Conservation (phyloP, 345 rosid genomes). For the Eucalyptus erythrocorys region DNA sequence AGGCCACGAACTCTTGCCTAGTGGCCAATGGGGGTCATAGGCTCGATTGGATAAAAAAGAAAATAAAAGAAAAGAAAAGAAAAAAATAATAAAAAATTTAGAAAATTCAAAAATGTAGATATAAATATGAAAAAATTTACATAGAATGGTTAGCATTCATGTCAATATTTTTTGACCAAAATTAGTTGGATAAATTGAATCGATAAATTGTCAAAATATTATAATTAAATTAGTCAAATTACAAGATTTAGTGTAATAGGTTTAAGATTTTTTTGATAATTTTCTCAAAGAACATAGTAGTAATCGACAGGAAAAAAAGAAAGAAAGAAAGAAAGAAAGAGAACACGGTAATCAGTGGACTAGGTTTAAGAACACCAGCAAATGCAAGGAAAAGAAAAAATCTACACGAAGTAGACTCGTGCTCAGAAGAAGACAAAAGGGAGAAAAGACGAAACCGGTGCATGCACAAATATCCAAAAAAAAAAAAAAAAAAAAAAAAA, state of each 20-base stretch:
- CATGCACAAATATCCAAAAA: not conserved
- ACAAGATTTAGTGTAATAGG: rapidly evolving
- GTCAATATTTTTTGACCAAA: rapidly evolving
- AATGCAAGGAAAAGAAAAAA: not conserved
- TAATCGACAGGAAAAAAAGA: rapidly evolving
- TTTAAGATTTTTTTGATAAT: no score
- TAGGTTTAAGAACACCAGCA: not conserved
- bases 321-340: rapidly evolving
- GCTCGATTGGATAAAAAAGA: rapidly evolving
- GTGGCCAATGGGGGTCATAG: not conserved
- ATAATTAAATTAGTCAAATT: no score
- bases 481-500: no score
- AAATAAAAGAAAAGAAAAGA: no score
- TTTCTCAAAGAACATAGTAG: rapidly evolving
- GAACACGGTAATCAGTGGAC: not conserved
- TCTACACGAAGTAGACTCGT: not conserved
- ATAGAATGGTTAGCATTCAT: rapidly evolving
- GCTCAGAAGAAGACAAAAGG: not conserved
- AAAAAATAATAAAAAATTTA: no score
- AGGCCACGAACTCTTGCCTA: rapidly evolving
- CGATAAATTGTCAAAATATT: rapidly evolving
- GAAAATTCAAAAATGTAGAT: no score
- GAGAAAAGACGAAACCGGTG: not conserved
- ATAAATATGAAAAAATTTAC: no score
- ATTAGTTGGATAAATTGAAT: rapidly evolving